Conservation (phyloP, 2,329 filamentous ascomycete species). For the Alternaria sp. region DNA sequence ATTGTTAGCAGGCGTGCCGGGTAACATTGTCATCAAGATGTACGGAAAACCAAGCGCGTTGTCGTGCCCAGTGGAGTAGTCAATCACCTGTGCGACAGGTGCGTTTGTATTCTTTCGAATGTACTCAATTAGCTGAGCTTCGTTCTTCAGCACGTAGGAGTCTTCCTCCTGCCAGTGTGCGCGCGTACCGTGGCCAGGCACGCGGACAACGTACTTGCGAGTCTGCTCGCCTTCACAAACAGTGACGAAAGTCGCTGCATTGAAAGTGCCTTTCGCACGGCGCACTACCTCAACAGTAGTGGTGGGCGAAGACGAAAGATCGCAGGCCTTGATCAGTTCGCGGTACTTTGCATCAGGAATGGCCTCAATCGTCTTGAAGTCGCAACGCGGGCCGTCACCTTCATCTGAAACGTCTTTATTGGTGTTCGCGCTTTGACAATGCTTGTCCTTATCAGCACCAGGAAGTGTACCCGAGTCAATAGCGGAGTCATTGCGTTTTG, state of each 20-base stretch:
- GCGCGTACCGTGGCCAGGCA: slow-evolving; percentile 11
- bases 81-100: slow-evolving; percentile 20
- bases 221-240: not conserved
- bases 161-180: slow-evolving; percentile 11
- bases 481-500: not conserved
- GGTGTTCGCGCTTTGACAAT: not conserved
- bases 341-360: not conserved
- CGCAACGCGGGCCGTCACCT: not conserved
- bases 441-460: not conserved
- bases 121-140: slow-evolving; percentile 9
- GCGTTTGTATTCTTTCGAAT: slow-evolving; percentile 13
- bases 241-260: not conserved
- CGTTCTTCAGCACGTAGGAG: slow-evolving; percentile 9
- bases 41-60: slow-evolving; percentile 25
- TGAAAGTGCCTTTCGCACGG: not conserved
- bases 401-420: not conserved
- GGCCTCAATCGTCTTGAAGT: not conserved
- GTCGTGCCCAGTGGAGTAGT: slow-evolving; percentile 12
- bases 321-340: not conserved
- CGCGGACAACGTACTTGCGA: slow-evolving; percentile 5
- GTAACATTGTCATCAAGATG: slow-evolving; percentile 19
- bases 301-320: not conserved
- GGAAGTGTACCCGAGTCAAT: not conserved
- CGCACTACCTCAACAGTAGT: not conserved
- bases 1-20: slow-evolving; percentile 12